phyloP scores from a whole-genome alignment of 768 basidiomycete species.

The Collybia mongolica region DNA sequence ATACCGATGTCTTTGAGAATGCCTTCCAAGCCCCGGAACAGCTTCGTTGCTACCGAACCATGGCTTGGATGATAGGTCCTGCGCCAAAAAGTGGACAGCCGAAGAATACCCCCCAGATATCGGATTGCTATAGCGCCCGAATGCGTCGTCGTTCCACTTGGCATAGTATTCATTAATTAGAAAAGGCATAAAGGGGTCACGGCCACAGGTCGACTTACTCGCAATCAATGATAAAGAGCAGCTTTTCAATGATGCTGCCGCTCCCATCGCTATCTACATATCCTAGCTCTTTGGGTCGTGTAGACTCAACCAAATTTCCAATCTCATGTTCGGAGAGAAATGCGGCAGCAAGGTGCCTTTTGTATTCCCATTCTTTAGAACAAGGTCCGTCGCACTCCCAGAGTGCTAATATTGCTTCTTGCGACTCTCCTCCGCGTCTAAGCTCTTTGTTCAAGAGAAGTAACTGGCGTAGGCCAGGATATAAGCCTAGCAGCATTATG shows the following conservation, averaged over 20 bases:
- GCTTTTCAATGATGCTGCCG: neutral
- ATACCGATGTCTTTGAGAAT: too few relatives aligned
- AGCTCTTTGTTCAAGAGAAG: neutral
- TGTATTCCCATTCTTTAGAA: neutral
- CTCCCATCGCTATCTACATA: neutral
- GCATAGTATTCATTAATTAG: neutral
- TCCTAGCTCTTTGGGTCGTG: neutral
- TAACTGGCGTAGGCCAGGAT: neutral
- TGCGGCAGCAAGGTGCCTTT: neutral
- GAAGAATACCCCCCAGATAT: conserved; percentile 1
- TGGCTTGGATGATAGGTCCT: too few relatives aligned
- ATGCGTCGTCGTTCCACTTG: neutral
- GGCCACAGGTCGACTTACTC: neutral
- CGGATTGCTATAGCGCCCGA: neutral
- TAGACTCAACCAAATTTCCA: neutral
- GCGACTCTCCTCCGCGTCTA: neutral
- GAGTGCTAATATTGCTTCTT: neutral
- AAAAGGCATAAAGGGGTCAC: neutral
- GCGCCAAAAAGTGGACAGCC: neutral
- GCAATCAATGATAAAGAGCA: neutral
- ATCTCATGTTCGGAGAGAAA: neutral
- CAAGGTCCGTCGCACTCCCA: neutral
- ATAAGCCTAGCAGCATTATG: neutral
- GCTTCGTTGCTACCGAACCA: too few relatives aligned
- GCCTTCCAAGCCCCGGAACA: too few relatives aligned